phyloP scores from a whole-genome alignment of 176 grass and related monocot species.

The Poa pratensis region DNA sequence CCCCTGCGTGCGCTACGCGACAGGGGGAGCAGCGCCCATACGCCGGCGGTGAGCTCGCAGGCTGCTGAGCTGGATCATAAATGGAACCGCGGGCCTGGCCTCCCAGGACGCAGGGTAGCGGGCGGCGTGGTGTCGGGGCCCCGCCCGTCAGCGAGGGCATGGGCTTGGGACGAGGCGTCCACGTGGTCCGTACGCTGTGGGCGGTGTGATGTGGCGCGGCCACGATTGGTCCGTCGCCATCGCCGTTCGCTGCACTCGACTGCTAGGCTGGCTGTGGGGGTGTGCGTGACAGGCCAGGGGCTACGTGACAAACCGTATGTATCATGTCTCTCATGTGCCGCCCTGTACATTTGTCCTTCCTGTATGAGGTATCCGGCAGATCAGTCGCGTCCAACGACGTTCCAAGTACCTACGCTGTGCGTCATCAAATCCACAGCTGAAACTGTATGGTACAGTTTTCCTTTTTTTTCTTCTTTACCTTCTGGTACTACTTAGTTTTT shows the following conservation, averaged over 20 bases:
- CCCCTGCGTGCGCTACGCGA: conserved; percentile 32
- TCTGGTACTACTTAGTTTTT: too few relatives aligned
- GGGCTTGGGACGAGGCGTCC: background rate
- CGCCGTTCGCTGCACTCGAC: background rate
- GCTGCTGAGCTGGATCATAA: conserved; percentile 14
- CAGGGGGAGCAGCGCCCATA: background rate
- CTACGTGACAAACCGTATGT: conserved; percentile 48
- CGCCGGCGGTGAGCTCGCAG: background rate
- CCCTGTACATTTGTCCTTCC: conserved; percentile 29
- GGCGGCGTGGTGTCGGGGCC: conserved; percentile 13
- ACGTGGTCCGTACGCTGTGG: conserved; percentile 47
- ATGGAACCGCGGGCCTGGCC: background rate
- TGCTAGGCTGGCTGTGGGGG: background rate
- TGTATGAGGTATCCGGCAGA: background rate
- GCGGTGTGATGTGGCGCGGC: conserved; percentile 33
- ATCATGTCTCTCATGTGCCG: conserved; percentile 21
- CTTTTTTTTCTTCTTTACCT: too few relatives aligned
- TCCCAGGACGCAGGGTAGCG: background rate
- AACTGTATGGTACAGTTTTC: background rate
- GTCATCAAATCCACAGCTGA: background rate
- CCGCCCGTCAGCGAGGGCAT: background rate
- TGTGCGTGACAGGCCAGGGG: background rate
- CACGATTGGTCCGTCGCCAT: conserved; percentile 50
- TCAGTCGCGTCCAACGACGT: background rate
- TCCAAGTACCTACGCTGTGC: background rate